Evolutionary conservation across 1,284 basidiomycete genomes (phyloP), one percentile per base, ranked within the genome.

Genomic region (Sutorius eximius): DNA sequence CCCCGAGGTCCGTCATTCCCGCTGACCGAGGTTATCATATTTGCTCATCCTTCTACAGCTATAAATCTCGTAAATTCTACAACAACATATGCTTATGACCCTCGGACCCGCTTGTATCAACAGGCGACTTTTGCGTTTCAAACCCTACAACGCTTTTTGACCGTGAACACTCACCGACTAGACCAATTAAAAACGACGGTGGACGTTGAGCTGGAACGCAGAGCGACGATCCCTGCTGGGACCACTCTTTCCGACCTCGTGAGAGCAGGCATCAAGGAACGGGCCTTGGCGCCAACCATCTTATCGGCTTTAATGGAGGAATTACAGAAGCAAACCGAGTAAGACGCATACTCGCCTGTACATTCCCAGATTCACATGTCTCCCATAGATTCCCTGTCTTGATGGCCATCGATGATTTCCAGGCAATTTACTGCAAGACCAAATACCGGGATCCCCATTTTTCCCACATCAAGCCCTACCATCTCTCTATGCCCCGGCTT

Each of bases 381-480:
- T 44, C 38, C 30, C 18, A 10, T 51, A 87, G 78, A 49, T 71
- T 77, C 68, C 91, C 95, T 0, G 87, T 97, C 2, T 71, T 98
- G 7, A 73, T 96, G 29, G 94, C 93, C 0, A 74, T 97, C 1
- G 95, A 98, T 65, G 92, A 95, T 61, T 84, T 89, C 63, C 94
- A 97, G 68, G 80, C 89, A 0, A 75, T 97, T 33, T 95, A 92
- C 69, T 76, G 81, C 64, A 80, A 79, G 45, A 83, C 87, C 0
- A 70, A 77, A 18, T 98, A 97, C 75, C 83, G 86, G 40, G 86
- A 93, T 55, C 89, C 92, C 2, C 86, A 89, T 51, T 95, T 86
- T 71, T 74, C 78, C 11, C 65, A 74, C 7, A 82, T 98, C 53
- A 83, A 89, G 61, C 74, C 91, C 0, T 93, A 89, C 67, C 88